A percentile compares a stretch with the other conserved stretches of the same genome.
phyloP scores from a whole-genome alignment of 1,284 basidiomycete species.

The Irpex sp. region DNA sequence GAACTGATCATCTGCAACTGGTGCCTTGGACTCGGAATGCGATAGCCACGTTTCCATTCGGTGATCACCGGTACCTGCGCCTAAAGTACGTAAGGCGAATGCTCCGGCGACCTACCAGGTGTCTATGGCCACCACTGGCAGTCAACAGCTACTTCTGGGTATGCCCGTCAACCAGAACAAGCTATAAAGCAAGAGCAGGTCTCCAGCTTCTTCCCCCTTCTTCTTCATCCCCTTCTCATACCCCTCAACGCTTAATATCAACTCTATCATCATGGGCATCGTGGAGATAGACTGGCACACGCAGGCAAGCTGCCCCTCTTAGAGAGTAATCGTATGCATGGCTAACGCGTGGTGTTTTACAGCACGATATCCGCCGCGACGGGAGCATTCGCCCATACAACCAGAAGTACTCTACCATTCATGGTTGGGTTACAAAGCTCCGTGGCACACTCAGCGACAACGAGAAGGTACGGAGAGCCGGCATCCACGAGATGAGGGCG shows the following conservation, averaged over 20 bases:
- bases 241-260: not conserved
- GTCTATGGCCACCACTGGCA: no score
- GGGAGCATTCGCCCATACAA: constrained; percentile 22
- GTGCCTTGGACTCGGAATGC: not conserved
- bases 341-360: not conserved
- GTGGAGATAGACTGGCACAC: constrained; percentile 43
- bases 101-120: not conserved
- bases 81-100: not conserved
- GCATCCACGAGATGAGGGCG: constrained; percentile 34
- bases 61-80: not conserved
- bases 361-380: constrained; percentile 39
- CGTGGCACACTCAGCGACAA: constrained; percentile 68
- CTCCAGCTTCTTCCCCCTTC: not conserved
- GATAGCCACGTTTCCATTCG: constrained; percentile 1
- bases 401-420: constrained; percentile 61
- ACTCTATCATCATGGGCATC: constrained; percentile 1
- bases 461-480: constrained; percentile 54
- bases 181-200: constrained; percentile 1
- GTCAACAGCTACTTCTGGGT: not conserved
- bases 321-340: not conserved
- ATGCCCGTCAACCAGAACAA: not conserved
- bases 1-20: not conserved
- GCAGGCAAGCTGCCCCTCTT: constrained; percentile 18
- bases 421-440: constrained; percentile 78
- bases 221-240: not conserved